Evolutionary conservation across 805 yeast genomes (phyloP), one percentile per base, ranked within the genome.

Genomic region (Wickerhamomyces mucosus): DNA sequence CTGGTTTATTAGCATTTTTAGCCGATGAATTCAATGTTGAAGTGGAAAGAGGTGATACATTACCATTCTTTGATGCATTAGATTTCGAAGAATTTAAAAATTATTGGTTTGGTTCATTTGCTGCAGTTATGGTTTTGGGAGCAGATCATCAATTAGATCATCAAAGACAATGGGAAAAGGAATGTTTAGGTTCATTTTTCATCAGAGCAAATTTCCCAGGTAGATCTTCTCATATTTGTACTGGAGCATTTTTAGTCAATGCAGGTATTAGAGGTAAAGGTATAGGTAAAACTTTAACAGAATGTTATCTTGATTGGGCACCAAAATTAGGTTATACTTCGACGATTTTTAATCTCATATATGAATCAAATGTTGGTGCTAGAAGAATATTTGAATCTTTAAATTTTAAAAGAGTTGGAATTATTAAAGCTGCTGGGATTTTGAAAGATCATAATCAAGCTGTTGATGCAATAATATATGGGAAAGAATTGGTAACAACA

Each of bases 11-110:
- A 24, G 79, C 81, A 14, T 88, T 89, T 49, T 53, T 89, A 26
- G 75, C 89, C 39, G 96, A 88, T 51, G 97, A 92, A 56, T 83
- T 82, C 59, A 89, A 89, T 55, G 79, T 81, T 75, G 98, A 89
- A 52, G 74, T 89, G 16, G 88, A 78, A 38, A 66, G 84, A 27
- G 96, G 96, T 22, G 89, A 82, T 38, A 79, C 95, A 7, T 78
- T 72, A 51, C 88, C 96, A 3, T 81, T 82, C 51, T 80, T 84
- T 42, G 95, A 86, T 41, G 75, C 83, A 3, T 58, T 89, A 31
- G 73, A 76, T 22, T 58, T 82, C 26, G 84, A 82, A 33, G 76
- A 80, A 39, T 92, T 89, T 50, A 79, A 74, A 46, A 72, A 73
- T 38, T 78, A 77, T 48, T 89, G 98, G 98, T 86, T 92, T 51